These are phyloP conservation scores for Yamadazyma sp. DNA, from an alignment of 805 yeast species.

Conservation along the genomic window DNA sequence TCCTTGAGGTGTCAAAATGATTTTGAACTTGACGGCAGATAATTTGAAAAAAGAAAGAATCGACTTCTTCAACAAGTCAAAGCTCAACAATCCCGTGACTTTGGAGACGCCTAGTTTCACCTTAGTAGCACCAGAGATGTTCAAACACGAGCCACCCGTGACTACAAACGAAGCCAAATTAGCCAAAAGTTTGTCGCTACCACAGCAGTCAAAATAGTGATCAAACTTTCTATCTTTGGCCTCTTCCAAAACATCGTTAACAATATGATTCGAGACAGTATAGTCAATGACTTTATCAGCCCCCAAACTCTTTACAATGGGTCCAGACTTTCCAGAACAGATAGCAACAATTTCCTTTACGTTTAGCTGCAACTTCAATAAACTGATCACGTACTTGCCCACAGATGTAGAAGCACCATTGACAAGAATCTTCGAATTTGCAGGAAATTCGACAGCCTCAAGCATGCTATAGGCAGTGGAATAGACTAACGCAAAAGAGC, in stretches of 20 bases:
- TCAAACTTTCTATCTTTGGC: constrained; percentile 48
- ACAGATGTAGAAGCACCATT: constrained; percentile 77
- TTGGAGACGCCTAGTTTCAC: constrained; percentile 3
- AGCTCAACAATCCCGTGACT: neutral
- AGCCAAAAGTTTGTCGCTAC: constrained; percentile 51
- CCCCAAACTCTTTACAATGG: constrained; percentile 48
- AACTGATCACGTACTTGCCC: constrained; percentile 55
- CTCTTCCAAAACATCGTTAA: constrained; percentile 35
- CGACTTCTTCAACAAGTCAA: constrained; percentile 5
- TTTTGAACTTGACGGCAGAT: neutral
- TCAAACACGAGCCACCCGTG: constrained; percentile 48
- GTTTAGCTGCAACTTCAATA: constrained; percentile 44
- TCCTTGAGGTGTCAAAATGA: neutral
- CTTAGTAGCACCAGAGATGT: constrained; percentile 58
- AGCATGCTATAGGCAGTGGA: constrained; percentile 58
- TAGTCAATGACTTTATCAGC: constrained; percentile 62
- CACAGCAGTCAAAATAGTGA: constrained; percentile 63
- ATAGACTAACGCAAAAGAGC: constrained; percentile 62
- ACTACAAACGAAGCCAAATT: constrained; percentile 43
- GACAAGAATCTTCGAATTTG: constrained; percentile 52
- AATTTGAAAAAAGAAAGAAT: constrained; percentile 1
- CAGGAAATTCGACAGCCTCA: constrained; percentile 30
- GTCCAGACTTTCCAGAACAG: constrained; percentile 52
- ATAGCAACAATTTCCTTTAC: constrained; percentile 56
- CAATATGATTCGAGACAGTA: constrained; percentile 38